A percentile compares a stretch with the other conserved stretches of the same genome.
These are phyloP conservation scores for Nitzschia putrida DNA, from an alignment of 108 stramenopile genomes.

Conservation along the genomic window DNA sequence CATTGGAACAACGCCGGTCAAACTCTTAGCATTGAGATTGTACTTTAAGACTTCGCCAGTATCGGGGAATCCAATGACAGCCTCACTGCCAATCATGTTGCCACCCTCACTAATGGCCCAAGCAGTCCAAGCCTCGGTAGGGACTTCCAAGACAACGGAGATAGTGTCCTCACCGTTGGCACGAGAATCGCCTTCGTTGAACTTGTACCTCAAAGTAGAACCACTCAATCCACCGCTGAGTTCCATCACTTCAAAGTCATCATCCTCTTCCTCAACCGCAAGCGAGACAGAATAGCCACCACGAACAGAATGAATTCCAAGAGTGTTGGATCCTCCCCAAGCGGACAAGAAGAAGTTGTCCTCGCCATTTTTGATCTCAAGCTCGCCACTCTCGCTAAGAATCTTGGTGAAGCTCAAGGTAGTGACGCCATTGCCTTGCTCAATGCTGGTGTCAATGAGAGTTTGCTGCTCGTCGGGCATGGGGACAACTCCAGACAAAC, in stretches of 20 bases:
- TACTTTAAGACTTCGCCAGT: slow-evolving; percentile 45
- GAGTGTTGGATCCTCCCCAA: slow-evolving; percentile 29
- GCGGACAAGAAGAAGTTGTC: slow-evolving; percentile 49
- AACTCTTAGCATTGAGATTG: slow-evolving; percentile 26
- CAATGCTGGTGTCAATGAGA: slow-evolving; percentile 37
- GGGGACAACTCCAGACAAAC: slow-evolving; percentile 17
- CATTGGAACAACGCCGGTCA: slow-evolving; percentile 31
- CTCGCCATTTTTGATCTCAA: slow-evolving; percentile 28
- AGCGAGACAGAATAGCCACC: slow-evolving; percentile 5
- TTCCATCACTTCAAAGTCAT: background rate
- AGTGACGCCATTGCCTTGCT: slow-evolving; percentile 40
- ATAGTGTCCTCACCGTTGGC: slow-evolving; percentile 16
- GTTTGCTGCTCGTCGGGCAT: slow-evolving; percentile 48
- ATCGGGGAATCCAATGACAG: slow-evolving; percentile 56
- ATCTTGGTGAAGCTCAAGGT: slow-evolving; percentile 59
- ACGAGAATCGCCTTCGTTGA: slow-evolving; percentile 11
- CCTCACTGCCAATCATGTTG: slow-evolving; percentile 47
- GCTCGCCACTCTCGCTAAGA: slow-evolving; percentile 42
- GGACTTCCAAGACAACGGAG: slow-evolving; percentile 14
- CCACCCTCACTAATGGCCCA: slow-evolving; percentile 37
- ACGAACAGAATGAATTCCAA: slow-evolving; percentile 43
- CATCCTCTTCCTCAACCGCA: background rate
- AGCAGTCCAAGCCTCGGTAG: slow-evolving; percentile 35
- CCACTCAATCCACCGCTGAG: slow-evolving; percentile 14
- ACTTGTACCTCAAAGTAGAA: background rate